phyloP scores from a whole-genome alignment of 441 rosid genomes.

The Pelargonium australe region DNA sequence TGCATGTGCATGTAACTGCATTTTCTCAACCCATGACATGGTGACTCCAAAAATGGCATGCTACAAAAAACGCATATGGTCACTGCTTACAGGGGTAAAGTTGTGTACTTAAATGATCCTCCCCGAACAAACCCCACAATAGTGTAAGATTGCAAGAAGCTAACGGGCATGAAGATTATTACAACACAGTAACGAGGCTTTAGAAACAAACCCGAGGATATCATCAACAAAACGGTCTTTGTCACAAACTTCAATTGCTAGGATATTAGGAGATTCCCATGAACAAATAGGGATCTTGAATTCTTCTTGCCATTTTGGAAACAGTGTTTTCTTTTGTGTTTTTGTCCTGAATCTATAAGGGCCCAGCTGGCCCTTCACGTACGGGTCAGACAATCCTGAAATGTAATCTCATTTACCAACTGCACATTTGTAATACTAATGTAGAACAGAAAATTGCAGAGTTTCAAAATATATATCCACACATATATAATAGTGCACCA shows the following conservation, averaged over 20 bases:
- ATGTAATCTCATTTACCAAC: slow-evolving; percentile 15
- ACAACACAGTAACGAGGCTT: slow-evolving; percentile 10
- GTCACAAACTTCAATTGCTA: slow-evolving; percentile 68
- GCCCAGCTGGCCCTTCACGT: slow-evolving; percentile 86
- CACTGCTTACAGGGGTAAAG: no score
- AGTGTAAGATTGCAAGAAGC: background rate
- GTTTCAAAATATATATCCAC: no score
- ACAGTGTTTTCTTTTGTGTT: slow-evolving; percentile 52
- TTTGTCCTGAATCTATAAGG: slow-evolving; percentile 67
- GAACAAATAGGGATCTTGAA: slow-evolving; percentile 65
- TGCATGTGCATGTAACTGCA: no score
- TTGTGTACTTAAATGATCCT: no score
- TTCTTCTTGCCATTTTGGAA: slow-evolving; percentile 90
- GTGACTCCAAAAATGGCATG: no score
- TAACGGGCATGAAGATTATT: background rate
- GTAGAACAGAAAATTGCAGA: background rate
- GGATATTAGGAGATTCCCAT: slow-evolving; percentile 62
- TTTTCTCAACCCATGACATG: no score
- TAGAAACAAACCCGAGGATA: slow-evolving; percentile 48
- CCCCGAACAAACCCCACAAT: no score
- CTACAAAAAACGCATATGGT: no score
- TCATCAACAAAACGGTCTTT: slow-evolving; percentile 79
- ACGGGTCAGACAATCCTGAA: slow-evolving; percentile 91
- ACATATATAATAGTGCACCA: slow-evolving; percentile 14
- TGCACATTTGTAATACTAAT: background rate